These are phyloP conservation scores for Nitzschia putrida DNA, from an alignment of 108 stramenopile species.

Conservation along the genomic window DNA sequence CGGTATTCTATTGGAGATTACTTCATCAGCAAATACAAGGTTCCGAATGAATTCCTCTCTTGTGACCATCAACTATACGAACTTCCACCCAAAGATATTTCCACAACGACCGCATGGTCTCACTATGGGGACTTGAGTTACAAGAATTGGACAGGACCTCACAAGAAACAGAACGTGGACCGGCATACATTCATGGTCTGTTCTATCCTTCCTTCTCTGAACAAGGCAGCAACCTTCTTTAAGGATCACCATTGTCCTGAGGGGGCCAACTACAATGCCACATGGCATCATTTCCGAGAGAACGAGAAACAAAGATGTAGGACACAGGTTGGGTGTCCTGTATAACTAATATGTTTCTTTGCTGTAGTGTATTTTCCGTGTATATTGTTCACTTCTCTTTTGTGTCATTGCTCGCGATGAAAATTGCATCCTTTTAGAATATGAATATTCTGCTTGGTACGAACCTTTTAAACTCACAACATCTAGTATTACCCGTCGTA, in stretches of 20 bases:
- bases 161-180: not conserved
- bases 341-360: not conserved
- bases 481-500: too few species aligned
- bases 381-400: too few species aligned
- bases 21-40: constrained; percentile 67
- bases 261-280: constrained; percentile 16
- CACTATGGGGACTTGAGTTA: constrained; percentile 19
- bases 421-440: too few species aligned
- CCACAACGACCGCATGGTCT: constrained; percentile 16
- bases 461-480: too few species aligned
- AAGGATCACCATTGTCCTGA: constrained; percentile 64
- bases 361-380: too few species aligned
- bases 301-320: constrained; percentile 7
- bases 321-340: constrained; percentile 8
- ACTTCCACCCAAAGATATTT: constrained; percentile 55
- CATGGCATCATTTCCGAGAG: constrained; percentile 34
- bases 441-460: too few species aligned
- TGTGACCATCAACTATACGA: constrained; percentile 68
- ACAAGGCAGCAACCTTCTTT: constrained; percentile 73
- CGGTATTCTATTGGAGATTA: constrained; percentile 63
- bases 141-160: constrained; percentile 13
- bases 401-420: too few species aligned
- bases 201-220: constrained; percentile 62
- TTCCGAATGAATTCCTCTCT: constrained; percentile 64
- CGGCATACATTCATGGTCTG: constrained; percentile 56